These are phyloP conservation scores for Vigna nakashimae DNA, from an alignment of 306 rosid genomes.

Conservation along the genomic window DNA sequence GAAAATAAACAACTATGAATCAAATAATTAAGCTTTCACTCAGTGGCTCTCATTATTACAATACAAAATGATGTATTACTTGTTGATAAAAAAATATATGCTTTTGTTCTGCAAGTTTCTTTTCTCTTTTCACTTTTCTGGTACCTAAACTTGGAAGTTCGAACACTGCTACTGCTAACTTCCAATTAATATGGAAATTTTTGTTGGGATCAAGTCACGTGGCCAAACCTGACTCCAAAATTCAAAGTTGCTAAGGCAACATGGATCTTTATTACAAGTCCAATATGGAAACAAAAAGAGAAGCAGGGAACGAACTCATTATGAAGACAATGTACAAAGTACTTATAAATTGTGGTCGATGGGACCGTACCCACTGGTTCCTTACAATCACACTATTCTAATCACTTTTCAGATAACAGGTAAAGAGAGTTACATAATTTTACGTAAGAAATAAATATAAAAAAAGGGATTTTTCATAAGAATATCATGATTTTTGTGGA, in stretches of 20 bases:
- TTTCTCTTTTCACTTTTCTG: neutral
- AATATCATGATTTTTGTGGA: neutral
- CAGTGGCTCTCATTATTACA: no score
- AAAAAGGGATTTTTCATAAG: no score
- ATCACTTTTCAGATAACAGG: neutral
- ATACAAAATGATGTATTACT: no score
- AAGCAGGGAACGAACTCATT: slow-evolving; percentile 26
- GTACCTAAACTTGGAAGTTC: neutral
- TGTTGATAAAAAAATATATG: no score
- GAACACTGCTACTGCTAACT: neutral
- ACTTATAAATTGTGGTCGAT: slow-evolving; percentile 43
- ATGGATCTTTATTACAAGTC: slow-evolving; percentile 1
- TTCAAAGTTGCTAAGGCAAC: slow-evolving; percentile 34
- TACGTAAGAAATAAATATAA: neutral
- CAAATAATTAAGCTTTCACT: no score
- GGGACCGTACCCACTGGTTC: slow-evolving; percentile 34
- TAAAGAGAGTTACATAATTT: slow-evolving; percentile 8
- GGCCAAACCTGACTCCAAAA: slow-evolving; percentile 33
- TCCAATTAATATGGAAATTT: slow-evolving; percentile 1
- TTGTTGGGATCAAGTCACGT: slow-evolving; percentile 25
- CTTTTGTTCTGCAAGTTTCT: neutral
- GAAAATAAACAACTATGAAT: no score
- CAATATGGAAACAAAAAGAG: slow-evolving; percentile 36
- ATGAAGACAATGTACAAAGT: slow-evolving; percentile 33
- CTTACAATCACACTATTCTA: slow-evolving; percentile 12